phyloP scores from a whole-genome alignment of 106 monocot genomes.

The Apostasia shenzhenica region DNA sequence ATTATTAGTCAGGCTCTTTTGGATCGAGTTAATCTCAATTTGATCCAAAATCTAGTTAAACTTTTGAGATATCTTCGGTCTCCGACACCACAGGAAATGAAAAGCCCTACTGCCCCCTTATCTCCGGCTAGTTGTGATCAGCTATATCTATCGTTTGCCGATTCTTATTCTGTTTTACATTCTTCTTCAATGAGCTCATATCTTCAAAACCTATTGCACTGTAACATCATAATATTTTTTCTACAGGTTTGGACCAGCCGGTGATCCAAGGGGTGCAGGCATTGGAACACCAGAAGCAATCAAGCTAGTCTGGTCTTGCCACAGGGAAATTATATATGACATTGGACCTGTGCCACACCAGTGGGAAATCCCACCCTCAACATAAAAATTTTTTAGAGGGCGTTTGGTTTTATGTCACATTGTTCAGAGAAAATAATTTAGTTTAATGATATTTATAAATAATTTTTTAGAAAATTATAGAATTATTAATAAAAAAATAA shows the following conservation, averaged over 20 bases:
- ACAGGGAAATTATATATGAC: conserved; percentile 89
- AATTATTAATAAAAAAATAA: no score
- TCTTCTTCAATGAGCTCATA: neutral
- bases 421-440: no score
- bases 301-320: conserved; percentile 93
- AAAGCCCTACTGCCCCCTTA: neutral
- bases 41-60: no score
- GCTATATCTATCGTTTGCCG: neutral
- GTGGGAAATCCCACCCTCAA: conserved; percentile 61
- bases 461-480: no score
- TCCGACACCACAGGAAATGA: no score
- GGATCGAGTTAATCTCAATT: no score
- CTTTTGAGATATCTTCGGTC: no score
- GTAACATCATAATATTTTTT: neutral
- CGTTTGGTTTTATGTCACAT: no score
- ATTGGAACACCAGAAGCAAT: conserved; percentile 98
- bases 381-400: conserved; percentile 13
- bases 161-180: no score
- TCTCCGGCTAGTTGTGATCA: neutral
- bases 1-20: no score
- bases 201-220: neutral
- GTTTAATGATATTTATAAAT: no score
- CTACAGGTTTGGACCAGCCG: conserved; percentile 94
- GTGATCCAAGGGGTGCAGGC: conserved; percentile 93
- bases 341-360: conserved; percentile 56